These are phyloP conservation scores for Pseudognaphalium luteoalbum DNA, from an alignment of 129 eudicot genomes.

Conservation along the genomic window DNA sequence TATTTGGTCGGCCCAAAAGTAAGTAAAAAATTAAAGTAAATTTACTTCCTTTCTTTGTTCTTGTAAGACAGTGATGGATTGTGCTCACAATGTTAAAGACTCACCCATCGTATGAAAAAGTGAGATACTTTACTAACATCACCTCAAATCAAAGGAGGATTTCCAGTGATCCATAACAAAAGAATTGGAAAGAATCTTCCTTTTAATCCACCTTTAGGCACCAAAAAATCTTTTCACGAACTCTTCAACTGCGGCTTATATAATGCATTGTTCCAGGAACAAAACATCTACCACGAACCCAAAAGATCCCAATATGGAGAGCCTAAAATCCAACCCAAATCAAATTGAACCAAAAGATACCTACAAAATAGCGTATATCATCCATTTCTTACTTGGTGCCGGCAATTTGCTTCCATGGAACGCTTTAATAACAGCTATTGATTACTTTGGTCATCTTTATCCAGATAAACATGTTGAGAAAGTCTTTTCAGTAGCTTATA, in stretches of 20 bases:
- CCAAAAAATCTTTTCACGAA: constrained; percentile 27
- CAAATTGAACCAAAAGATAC: constrained; percentile 52
- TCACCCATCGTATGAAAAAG: constrained; percentile 14
- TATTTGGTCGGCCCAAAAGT: constrained; percentile 11
- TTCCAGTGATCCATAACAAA: constrained; percentile 31
- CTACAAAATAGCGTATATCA: constrained; percentile 61
- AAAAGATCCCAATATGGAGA: constrained; percentile 41
- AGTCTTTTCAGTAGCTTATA: constrained; percentile 81
- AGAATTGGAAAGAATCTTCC: constrained; percentile 39
- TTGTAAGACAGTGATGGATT: constrained; percentile 17
- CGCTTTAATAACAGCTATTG: constrained; percentile 80
- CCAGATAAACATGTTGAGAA: constrained; percentile 66
- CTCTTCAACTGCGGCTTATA: constrained; percentile 24
- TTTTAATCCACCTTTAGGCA: constrained; percentile 23
- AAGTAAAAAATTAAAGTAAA: constrained; percentile 10
- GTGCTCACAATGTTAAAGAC: constrained; percentile 21
- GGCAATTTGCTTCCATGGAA: constrained; percentile 95
- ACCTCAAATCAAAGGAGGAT: constrained; percentile 21
- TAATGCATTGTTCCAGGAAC: constrained; percentile 21
- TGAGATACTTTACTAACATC: constrained; percentile 30
- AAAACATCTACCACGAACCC: neutral
- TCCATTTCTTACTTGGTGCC: constrained; percentile 90
- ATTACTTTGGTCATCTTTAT: constrained; percentile 71
- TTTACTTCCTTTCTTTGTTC: neutral
- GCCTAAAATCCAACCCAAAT: constrained; percentile 30